Evolutionary conservation across 73 alveolate species (phyloP).

Genomic region (Tetrahymena borealis): DNA sequence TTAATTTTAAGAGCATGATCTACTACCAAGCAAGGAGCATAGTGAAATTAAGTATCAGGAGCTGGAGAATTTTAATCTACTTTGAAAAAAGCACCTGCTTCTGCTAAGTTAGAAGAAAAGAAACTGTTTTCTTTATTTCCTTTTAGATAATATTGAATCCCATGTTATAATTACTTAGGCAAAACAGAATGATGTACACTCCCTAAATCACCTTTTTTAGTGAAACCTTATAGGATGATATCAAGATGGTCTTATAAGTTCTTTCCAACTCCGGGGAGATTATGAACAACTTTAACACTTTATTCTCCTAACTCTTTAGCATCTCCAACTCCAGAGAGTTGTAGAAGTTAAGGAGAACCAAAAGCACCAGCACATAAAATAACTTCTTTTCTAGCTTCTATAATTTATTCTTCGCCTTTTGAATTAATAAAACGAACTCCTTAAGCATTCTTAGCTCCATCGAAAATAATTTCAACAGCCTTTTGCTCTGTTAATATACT

Average conservation of each 20-base stretch:
- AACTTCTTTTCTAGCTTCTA: background rate
- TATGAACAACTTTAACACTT: background rate
- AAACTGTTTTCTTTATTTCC: background rate
- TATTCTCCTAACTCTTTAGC: background rate
- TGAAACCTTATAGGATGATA: background rate
- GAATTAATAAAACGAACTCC: background rate
- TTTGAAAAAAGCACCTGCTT: background rate
- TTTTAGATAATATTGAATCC: background rate
- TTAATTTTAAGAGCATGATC: background rate
- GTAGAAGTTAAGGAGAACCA: background rate
- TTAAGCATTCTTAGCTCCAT: background rate
- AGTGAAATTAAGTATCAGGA: background rate
- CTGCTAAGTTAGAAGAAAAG: background rate
- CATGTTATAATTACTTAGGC: background rate
- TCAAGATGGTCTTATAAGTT: background rate
- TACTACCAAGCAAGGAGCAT: background rate
- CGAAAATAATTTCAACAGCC: background rate
- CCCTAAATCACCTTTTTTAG: background rate
- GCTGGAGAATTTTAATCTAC: background rate
- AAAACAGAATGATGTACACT: background rate
- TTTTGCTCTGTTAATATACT: background rate
- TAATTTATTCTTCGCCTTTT: background rate
- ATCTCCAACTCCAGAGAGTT: conserved; percentile 10
- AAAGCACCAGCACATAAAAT: background rate
- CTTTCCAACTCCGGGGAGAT: background rate